Conservation (phyloP, 768 basidiomycete genomes). For the Candolleomyces aberdarensis region DNA sequence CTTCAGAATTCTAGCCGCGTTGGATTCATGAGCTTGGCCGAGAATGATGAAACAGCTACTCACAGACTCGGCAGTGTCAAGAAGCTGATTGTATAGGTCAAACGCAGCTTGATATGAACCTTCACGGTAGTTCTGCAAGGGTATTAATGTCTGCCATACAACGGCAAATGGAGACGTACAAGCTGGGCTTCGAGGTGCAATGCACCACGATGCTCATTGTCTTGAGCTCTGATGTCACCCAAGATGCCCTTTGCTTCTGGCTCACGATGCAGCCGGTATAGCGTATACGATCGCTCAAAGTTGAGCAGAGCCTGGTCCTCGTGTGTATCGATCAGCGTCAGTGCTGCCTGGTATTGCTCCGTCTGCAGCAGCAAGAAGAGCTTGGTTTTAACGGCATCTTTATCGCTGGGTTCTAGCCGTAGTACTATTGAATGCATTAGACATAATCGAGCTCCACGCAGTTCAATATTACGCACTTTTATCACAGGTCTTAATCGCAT, state of each 20-base stretch:
- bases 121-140: slow-evolving; percentile 67
- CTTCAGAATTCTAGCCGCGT: slow-evolving; percentile 66
- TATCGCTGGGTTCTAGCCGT: slow-evolving; percentile 58
- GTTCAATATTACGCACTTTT: slow-evolving; percentile 57
- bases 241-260: slow-evolving; percentile 60
- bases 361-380: slow-evolving; percentile 86
- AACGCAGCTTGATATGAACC: slow-evolving; percentile 72
- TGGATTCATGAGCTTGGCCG: background rate
- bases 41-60: slow-evolving; percentile 24
- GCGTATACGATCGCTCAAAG: slow-evolving; percentile 78
- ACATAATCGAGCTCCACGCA: slow-evolving; percentile 5
- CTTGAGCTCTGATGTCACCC: slow-evolving; percentile 40
- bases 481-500: slow-evolving; percentile 89
- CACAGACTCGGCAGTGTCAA: slow-evolving; percentile 77
- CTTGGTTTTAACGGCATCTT: slow-evolving; percentile 78
- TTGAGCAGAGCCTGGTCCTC: slow-evolving; percentile 27
- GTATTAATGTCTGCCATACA: background rate
- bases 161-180: slow-evolving; percentile 41
- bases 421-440: slow-evolving; percentile 50
- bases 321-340: slow-evolving; percentile 50
- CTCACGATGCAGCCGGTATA: slow-evolving; percentile 83
- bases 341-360: slow-evolving; percentile 72
- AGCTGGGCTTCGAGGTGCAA: slow-evolving; percentile 86
- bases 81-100: slow-evolving; percentile 75
- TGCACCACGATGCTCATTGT: slow-evolving; percentile 55